Base-by-base conservation (phyloP, 352 stramenopile species). In the Peronospora destructor region DNA sequence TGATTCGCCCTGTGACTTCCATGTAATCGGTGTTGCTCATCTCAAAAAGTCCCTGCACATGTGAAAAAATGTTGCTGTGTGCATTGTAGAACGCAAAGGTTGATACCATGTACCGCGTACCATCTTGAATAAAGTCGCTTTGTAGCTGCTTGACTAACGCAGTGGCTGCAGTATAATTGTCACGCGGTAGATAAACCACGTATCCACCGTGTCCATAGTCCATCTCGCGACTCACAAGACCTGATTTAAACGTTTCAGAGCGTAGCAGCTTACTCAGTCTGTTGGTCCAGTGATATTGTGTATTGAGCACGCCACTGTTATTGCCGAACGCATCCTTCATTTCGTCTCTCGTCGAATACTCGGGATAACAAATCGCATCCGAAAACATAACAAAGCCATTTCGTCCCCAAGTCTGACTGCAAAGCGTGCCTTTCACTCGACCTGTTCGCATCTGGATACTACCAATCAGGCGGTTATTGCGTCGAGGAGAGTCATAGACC, bases 1-100 rank as follows among this genome's bases (percentile, higher is more conserved):
- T 78, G 39, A 91, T 64, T 6, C 79, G 69, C 4, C 65, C 54
- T 9, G 76, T 85, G 10, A 74, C 76, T 48, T 86, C 68, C 66
- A 88, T 86, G 56, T 88, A 85, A 33, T 88, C 76, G 7, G 79
- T 88, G 44, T 84, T 75, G 21, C 70, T 85, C 61, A 88, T 76
- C 49, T 91, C 79, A 33, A 88, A 85, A 0, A 91, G 59, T 13
- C 62, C 74, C 25, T 87, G 73, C 3, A 91, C 58, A 34, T 79
- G 65, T 2, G 74, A 85, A 49, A 91, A 91, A n/a, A 91, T 77
- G 30, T 79, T 73, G 29, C 74, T 85, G n/a, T 61, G 75, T 37
- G 73, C 65, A 43, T 91, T 91, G 65, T 87, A 91, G 43, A 87
- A 78, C 14, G 68, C 68, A 53, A 81, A 85, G 3, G 65, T 79